These are phyloP conservation scores for Candida alai DNA, from an alignment of 805 yeast species.

Conservation along the genomic window DNA sequence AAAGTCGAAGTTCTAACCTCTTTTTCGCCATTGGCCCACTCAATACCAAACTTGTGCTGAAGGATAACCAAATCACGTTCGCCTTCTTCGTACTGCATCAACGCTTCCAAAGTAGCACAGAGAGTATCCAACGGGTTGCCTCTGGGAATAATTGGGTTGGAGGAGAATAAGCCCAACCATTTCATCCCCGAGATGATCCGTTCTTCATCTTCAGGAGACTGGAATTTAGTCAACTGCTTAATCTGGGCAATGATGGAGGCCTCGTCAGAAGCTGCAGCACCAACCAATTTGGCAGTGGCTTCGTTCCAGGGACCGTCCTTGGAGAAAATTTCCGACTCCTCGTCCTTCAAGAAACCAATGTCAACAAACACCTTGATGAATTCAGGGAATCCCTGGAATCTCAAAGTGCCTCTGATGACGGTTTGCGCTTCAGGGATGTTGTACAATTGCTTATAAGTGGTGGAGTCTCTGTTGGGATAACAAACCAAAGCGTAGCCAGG, in stretches of 20 bases:
- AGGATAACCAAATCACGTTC: conserved; percentile 94
- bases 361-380: conserved; percentile 94
- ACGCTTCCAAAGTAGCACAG: conserved; percentile 92
- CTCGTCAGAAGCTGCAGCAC: conserved; percentile 66
- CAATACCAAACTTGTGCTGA: conserved; percentile 97
- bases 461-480: conserved; percentile 98
- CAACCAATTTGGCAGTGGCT: conserved; percentile 72
- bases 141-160: conserved; percentile 73
- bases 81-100: conserved; percentile 93
- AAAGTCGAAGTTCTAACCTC: conserved; percentile 95
- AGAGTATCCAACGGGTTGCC: conserved; percentile 93
- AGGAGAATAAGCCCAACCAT: conserved; percentile 93
- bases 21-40: conserved; percentile 87
- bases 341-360: conserved; percentile 86
- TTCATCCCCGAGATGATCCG: conserved; percentile 84
- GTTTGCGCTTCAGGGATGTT: conserved; percentile 96
- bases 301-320: conserved; percentile 77
- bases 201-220: conserved; percentile 74
- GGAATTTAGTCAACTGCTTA: conserved; percentile 73
- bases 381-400: conserved; percentile 99
- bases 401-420: conserved; percentile 92
- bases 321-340: conserved; percentile 55
- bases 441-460: conserved; percentile 87
- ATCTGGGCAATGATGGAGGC: conserved; percentile 74
- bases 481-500: conserved; percentile 94